These are phyloP conservation scores for Xylaria scruposa DNA, from an alignment of 495 filamentous ascomycete species.

Conservation along the genomic window DNA sequence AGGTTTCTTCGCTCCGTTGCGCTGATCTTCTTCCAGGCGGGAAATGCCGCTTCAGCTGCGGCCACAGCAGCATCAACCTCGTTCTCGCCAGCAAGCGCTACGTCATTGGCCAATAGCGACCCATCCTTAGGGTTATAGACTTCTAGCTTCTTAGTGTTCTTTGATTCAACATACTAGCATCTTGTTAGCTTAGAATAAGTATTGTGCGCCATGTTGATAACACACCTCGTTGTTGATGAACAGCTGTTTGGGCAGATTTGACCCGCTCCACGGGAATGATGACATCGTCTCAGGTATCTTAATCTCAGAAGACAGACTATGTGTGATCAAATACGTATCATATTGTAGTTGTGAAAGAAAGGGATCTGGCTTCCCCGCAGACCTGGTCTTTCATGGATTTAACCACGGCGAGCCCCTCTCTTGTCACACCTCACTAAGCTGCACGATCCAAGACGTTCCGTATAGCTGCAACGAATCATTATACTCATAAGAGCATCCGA, in stretches of 20 bases:
- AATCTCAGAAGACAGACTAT: neutral
- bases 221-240: constrained; percentile 54
- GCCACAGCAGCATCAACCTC: constrained; percentile 64
- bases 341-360: neutral
- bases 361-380: neutral
- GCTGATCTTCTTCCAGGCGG: constrained; percentile 56
- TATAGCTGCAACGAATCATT: neutral
- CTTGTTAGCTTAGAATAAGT: neutral
- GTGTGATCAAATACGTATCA: neutral
- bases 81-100: constrained; percentile 58
- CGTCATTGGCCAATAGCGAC: constrained; percentile 47
- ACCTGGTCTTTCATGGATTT: neutral
- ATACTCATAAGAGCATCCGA: neutral
- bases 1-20: constrained; percentile 40
- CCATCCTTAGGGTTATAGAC: constrained; percentile 50
- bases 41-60: constrained; percentile 58
- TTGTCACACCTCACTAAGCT: neutral
- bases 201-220: neutral
- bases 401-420: neutral
- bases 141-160: constrained; percentile 45
- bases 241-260: constrained; percentile 48
- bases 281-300: neutral
- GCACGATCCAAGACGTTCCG: neutral
- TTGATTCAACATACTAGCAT: constrained; percentile 46
- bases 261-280: constrained; percentile 36